Evolutionary conservation across 768 basidiomycete species (phyloP).

Genomic region (Leccinum subtestaceum): DNA sequence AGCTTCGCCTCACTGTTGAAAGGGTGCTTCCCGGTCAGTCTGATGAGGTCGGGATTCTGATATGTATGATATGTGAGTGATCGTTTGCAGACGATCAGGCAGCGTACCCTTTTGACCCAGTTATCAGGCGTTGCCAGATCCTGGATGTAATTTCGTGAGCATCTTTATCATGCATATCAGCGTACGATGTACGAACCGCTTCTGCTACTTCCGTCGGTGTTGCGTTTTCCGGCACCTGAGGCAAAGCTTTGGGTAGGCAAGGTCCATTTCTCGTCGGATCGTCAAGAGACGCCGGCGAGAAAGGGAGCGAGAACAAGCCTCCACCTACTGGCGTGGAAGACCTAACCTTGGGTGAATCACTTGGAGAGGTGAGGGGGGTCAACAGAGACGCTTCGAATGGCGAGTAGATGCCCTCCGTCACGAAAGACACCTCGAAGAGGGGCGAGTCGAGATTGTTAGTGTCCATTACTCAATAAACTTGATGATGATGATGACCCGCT

Average conservation of each 20-base stretch:
- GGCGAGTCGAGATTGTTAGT: slow-evolving; percentile 1
- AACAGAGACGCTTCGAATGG: slow-evolving; percentile 7
- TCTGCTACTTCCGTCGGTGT: slow-evolving; percentile 23
- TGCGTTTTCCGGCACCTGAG: slow-evolving; percentile 23
- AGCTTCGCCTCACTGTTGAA: slow-evolving; percentile 57
- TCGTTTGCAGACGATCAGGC: background rate
- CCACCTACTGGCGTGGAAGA: background rate
- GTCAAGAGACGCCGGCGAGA: slow-evolving; percentile 18
- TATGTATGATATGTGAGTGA: background rate
- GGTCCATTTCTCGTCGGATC: slow-evolving; percentile 23
- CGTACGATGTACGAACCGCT: slow-evolving; percentile 13
- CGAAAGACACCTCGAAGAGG: slow-evolving; percentile 1
- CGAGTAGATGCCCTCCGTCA: slow-evolving; percentile 4
- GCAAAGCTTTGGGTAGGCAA: slow-evolving; percentile 18
- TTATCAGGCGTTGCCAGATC: slow-evolving; percentile 39
- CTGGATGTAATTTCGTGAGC: slow-evolving; percentile 9
- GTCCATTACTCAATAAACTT: slow-evolving; percentile 1
- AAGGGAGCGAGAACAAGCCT: slow-evolving; percentile 13
- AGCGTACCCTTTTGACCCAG: slow-evolving; percentile 37
- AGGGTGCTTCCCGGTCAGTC: slow-evolving; percentile 59
- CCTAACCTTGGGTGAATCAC: background rate
- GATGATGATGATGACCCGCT: background rate
- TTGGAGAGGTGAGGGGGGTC: slow-evolving; percentile 11
- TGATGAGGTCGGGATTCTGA: slow-evolving; percentile 39
- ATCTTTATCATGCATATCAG: background rate